These are phyloP conservation scores for Podaxis sp. DNA, from an alignment of 768 basidiomycete species.

Conservation along the genomic window DNA sequence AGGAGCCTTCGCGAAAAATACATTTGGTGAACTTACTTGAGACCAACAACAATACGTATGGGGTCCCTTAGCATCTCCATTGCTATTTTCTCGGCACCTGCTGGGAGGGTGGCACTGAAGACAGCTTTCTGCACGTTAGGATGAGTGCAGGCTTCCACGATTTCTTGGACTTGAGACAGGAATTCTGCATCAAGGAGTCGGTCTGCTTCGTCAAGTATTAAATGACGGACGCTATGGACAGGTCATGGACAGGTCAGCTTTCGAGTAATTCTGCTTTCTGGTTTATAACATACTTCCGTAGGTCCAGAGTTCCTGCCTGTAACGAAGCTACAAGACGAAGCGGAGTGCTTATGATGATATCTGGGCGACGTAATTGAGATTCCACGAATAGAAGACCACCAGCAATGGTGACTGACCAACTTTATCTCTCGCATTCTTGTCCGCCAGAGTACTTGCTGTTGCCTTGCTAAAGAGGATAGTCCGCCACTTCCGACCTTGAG, in stretches of 20 bases:
- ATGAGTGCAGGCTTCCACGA: slow-evolving; percentile 73
- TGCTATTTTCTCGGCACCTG: slow-evolving; percentile 81
- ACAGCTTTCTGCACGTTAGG: slow-evolving; percentile 76
- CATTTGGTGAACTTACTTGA: slow-evolving; percentile 62
- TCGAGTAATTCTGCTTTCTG: not conserved
- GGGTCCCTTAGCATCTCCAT: slow-evolving; percentile 82
- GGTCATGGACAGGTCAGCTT: slow-evolving; percentile 9
- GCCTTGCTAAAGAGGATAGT: slow-evolving; percentile 85
- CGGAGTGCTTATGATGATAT: slow-evolving; percentile 91
- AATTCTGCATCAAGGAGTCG: slow-evolving; percentile 90
- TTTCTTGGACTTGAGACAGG: slow-evolving; percentile 82
- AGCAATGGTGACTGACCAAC: slow-evolving; percentile 50
- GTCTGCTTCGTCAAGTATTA: slow-evolving; percentile 89
- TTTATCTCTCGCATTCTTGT: slow-evolving; percentile 69
- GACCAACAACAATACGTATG: slow-evolving; percentile 90
- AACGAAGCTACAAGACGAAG: slow-evolving; percentile 81
- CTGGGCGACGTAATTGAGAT: slow-evolving; percentile 33
- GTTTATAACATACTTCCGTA: slow-evolving; percentile 59
- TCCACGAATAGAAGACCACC: not conserved
- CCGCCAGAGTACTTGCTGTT: slow-evolving; percentile 76
- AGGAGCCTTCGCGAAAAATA: not conserved
- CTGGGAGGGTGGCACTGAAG: slow-evolving; percentile 93
- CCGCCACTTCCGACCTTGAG: slow-evolving; percentile 79
- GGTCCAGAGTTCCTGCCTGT: slow-evolving; percentile 57
- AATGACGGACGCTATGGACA: slow-evolving; percentile 68